These are phyloP conservation scores for Staphylotrichum tortipilum DNA, from an alignment of 495 filamentous ascomycete species.

Conservation along the genomic window DNA sequence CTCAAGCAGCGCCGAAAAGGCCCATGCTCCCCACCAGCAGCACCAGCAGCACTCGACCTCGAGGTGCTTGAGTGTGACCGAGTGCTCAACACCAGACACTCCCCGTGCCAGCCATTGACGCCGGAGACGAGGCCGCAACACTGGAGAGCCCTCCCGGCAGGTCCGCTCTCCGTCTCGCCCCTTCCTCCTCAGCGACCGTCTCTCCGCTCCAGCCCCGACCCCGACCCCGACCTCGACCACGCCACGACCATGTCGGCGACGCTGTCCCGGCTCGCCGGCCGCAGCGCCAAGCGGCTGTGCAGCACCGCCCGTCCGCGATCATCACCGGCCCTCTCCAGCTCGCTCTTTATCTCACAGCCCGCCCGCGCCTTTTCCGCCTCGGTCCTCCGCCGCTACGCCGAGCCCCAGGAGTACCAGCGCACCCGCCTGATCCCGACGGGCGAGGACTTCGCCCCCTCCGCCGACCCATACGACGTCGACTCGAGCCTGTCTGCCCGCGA, in stretches of 20 bases:
- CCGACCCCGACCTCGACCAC: not conserved
- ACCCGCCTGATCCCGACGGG: slow-evolving; percentile 62
- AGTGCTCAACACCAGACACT: slow-evolving; percentile 6
- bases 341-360: slow-evolving; percentile 8
- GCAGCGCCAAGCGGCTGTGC: slow-evolving; percentile 47
- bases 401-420: slow-evolving; percentile 46
- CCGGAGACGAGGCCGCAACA: slow-evolving; percentile 22
- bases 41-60: too few species aligned
- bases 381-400: slow-evolving; percentile 53
- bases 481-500: not conserved
- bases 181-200: too few species aligned
- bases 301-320: too few species aligned
- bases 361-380: slow-evolving; percentile 62
- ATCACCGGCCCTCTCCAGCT: slow-evolving; percentile 8
- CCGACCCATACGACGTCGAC: slow-evolving; percentile 33
- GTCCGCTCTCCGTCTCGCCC: not conserved
- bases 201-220: not conserved
- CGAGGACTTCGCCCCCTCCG: slow-evolving; percentile 49
- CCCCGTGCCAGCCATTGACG: slow-evolving; percentile 18
- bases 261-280: slow-evolving; percentile 46
- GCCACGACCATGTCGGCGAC: slow-evolving; percentile 37
- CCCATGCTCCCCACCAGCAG: slow-evolving; percentile 4
- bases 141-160: slow-evolving; percentile 7
- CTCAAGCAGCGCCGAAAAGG: slow-evolving; percentile 13
- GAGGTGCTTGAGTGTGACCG: too few species aligned